These are phyloP conservation scores for slime mould (Dictyostelium discoideum) DNA, from an alignment of 78 protist species.

Conservation along the genomic window dicty_2.7 NC_007091.3:4762001-4762500, in stretches of 20 bases:
- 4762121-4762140: not conserved
- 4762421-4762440: not conserved
- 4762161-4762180: not conserved
- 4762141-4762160: not conserved
- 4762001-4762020: too few relatives aligned
- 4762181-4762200: not conserved
- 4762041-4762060: not conserved
- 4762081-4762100: not conserved
- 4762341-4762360: too few relatives aligned
- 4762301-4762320: too few relatives aligned
- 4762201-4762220: not conserved
- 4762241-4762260: not conserved
- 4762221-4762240: not conserved
- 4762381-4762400: not conserved
- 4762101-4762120: not conserved
- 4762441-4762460: constrained; percentile 25
- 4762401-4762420: not conserved
- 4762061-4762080: not conserved
- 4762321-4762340: too few relatives aligned
- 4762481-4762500: not conserved
- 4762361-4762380: not conserved
- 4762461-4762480: constrained; percentile 14
- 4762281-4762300: not conserved
- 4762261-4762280: not conserved
- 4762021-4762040: too few relatives aligned